These are phyloP conservation scores for Cucurbita ficifolia DNA, from an alignment of 306 rosid genomes.

Conservation along the genomic window DNA sequence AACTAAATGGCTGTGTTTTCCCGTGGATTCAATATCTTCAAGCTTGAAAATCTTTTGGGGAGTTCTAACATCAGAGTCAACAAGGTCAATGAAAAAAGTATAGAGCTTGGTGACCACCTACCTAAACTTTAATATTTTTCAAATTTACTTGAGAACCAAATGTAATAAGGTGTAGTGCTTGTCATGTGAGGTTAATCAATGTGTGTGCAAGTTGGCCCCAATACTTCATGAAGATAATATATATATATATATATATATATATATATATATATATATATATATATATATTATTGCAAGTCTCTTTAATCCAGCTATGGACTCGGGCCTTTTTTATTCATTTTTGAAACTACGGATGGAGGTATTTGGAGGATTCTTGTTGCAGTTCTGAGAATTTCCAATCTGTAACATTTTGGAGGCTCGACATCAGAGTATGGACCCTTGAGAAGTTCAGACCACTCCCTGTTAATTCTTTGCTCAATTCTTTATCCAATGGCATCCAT, in stretches of 20 bases:
- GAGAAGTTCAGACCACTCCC: background rate
- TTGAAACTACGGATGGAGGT: background rate
- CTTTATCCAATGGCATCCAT: background rate
- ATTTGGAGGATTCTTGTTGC: background rate
- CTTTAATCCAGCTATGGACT: background rate
- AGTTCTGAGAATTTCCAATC: background rate
- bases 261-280: no score
- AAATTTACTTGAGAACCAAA: no score
- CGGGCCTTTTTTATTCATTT: no score
- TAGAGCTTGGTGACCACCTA: background rate
- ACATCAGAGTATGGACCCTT: background rate
- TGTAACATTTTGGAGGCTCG: background rate
- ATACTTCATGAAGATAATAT: no score
- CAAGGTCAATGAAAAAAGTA: background rate
- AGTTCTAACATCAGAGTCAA: background rate
- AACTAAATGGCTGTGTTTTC: background rate
- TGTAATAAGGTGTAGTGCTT: background rate
- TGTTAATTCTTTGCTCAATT: background rate
- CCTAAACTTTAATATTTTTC: no score
- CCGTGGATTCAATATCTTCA: background rate
- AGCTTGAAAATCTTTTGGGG: background rate
- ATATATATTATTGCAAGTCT: background rate
- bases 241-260: no score
- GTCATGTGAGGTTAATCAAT: no score
- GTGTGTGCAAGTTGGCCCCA: no score